phyloP scores from a whole-genome alignment of 805 yeast species.

The Candida ovalis region DNA sequence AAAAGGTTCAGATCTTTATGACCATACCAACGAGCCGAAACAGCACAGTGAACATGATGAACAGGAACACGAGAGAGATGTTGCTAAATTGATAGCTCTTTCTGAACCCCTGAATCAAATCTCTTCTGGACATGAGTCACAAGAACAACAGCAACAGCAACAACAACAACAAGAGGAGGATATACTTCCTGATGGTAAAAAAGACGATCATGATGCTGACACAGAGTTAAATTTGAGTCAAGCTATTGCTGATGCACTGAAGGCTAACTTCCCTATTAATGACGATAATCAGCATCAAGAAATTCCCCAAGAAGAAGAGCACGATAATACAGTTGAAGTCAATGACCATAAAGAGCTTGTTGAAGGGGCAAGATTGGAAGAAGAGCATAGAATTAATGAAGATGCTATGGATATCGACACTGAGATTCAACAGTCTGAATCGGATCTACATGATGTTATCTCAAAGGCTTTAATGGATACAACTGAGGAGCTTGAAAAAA shows the following conservation, averaged over 20 bases:
- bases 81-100: background rate
- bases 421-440: slow-evolving; percentile 1
- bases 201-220: slow-evolving; percentile 2
- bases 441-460: slow-evolving; percentile 19
- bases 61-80: background rate
- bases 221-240: slow-evolving; percentile 17
- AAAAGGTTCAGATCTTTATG: background rate
- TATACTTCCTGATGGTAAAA: background rate
- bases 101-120: background rate
- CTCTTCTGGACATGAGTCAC: too few species aligned
- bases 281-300: background rate
- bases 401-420: background rate
- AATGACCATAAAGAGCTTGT: too few species aligned
- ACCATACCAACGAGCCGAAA: background rate
- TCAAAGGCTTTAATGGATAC: slow-evolving; percentile 14
- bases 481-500: background rate
- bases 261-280: slow-evolving; percentile 12
- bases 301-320: background rate
- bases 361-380: too few species aligned
- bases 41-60: background rate
- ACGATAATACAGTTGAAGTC: background rate
- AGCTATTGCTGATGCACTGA: slow-evolving; percentile 26
- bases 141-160: background rate
- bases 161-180: background rate
- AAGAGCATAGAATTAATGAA: too few species aligned